Evolutionary conservation across 495 filamentous ascomycete species (phyloP).

Genomic region (Xylaria intraflava): DNA sequence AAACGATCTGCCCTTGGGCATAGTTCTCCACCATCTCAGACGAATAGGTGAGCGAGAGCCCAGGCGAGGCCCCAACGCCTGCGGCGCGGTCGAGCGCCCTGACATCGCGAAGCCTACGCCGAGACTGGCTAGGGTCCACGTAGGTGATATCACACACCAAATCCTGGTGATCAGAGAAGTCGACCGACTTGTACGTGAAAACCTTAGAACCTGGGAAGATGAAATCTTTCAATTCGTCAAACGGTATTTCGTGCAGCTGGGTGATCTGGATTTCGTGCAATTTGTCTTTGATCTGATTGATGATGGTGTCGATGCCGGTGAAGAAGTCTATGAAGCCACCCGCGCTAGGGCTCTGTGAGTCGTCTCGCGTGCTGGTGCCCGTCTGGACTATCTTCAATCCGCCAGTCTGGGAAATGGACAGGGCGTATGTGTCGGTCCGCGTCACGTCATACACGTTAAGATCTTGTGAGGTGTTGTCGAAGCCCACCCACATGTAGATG

Average conservation of each 20-base stretch:
- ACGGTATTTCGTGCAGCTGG: not conserved
- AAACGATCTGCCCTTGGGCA: not conserved
- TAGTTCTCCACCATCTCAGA: constrained; percentile 10
- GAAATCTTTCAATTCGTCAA: constrained; percentile 1
- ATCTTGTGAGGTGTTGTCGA: not conserved
- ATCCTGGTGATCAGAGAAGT: constrained; percentile 5
- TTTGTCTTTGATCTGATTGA: not conserved
- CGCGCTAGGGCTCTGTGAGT: not conserved
- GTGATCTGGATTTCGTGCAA: not conserved
- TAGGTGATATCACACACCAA: constrained; percentile 5
- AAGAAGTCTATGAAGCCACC: constrained; percentile 1
- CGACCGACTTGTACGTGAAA: constrained; percentile 1
- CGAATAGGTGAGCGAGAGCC: not conserved
- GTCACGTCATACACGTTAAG: not conserved
- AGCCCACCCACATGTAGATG: not conserved
- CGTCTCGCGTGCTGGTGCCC: not conserved
- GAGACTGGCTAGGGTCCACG: not conserved
- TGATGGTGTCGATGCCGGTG: not conserved
- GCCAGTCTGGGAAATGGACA: not conserved
- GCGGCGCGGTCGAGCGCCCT: not conserved
- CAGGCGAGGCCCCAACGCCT: not conserved
- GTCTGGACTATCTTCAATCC: not conserved
- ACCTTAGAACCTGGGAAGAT: constrained; percentile 4
- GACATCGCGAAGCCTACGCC: not conserved
- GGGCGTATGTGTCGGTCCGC: not conserved